Conservation (phyloP, 2,329 filamentous ascomycete species). For the Bimuria novae-zelandiae region DNA sequence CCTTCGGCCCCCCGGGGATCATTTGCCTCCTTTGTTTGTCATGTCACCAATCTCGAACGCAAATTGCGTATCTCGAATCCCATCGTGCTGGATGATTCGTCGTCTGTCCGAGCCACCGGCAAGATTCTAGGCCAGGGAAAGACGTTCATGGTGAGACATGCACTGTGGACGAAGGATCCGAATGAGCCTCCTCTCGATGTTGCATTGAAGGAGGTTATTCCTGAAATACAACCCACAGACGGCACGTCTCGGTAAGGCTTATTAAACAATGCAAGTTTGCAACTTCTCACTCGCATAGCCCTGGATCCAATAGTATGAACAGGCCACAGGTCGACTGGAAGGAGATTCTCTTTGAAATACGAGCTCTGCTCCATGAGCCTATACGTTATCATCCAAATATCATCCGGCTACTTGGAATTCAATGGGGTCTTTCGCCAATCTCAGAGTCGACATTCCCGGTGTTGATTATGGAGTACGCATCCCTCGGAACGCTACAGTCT, state of each 20-base stretch:
- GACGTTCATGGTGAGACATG: slow-evolving; percentile 12
- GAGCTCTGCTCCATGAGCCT: slow-evolving; percentile 12
- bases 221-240: neutral
- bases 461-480: slow-evolving; percentile 16
- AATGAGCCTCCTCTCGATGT: slow-evolving; percentile 13
- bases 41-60: slow-evolving; percentile 7
- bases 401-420: slow-evolving; percentile 13
- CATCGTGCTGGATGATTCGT: slow-evolving; percentile 9
- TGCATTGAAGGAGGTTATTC: slow-evolving; percentile 13
- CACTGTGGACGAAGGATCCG: slow-evolving; percentile 5
- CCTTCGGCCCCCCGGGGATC: slow-evolving; percentile 2
- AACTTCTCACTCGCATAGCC: neutral
- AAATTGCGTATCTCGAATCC: slow-evolving; percentile 4
- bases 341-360: slow-evolving; percentile 13
- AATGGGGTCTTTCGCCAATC: slow-evolving; percentile 12
- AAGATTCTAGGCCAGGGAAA: slow-evolving; percentile 7
- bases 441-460: slow-evolving; percentile 13
- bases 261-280: too few relatives aligned
- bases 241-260: neutral
- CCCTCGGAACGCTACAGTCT: slow-evolving; percentile 11
- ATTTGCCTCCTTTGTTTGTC: slow-evolving; percentile 13
- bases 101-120: slow-evolving; percentile 2
- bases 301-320: neutral
- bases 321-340: slow-evolving; percentile 11
- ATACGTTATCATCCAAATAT: slow-evolving; percentile 16